Conservation (phyloP, 1,284 basidiomycete species). For the Papiliotrema laurentii region DNA sequence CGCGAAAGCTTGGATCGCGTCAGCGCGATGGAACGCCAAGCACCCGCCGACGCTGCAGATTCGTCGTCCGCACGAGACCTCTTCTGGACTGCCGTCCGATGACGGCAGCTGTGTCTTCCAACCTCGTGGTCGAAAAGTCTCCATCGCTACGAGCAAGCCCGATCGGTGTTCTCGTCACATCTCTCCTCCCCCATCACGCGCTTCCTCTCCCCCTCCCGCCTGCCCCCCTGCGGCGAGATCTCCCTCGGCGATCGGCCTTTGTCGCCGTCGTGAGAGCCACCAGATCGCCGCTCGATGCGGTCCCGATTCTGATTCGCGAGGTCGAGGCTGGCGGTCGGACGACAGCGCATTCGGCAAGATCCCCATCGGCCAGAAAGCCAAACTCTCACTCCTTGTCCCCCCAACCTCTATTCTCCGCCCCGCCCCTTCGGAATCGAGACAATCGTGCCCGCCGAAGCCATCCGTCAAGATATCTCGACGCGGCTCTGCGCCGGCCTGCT, state of each 20-base stretch:
- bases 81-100: neutral
- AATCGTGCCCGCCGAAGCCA: neutral
- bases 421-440: neutral
- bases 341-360: neutral
- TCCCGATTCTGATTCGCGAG: too few relatives aligned
- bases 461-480: neutral
- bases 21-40: slow-evolving; percentile 1
- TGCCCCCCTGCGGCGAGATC: slow-evolving; percentile 7
- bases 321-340: slow-evolving; percentile 4
- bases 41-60: too few relatives aligned
- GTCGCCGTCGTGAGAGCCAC: neutral
- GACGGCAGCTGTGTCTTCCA: neutral
- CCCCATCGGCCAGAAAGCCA: too few relatives aligned
- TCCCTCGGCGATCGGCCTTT: slow-evolving; percentile 4
- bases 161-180: slow-evolving; percentile 7
- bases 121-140: slow-evolving; percentile 2
- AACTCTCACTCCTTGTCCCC: too few relatives aligned
- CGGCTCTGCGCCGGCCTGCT: slow-evolving; percentile 1
- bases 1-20: neutral
- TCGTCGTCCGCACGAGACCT: neutral
- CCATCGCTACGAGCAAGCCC: neutral
- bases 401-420: neutral
- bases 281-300: neutral
- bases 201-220: neutral
- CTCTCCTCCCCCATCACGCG: slow-evolving; percentile 2